Evolutionary conservation across 768 basidiomycete species (phyloP), one percentile per base, ranked within the genome.

Genomic region (Collybia nuda): DNA sequence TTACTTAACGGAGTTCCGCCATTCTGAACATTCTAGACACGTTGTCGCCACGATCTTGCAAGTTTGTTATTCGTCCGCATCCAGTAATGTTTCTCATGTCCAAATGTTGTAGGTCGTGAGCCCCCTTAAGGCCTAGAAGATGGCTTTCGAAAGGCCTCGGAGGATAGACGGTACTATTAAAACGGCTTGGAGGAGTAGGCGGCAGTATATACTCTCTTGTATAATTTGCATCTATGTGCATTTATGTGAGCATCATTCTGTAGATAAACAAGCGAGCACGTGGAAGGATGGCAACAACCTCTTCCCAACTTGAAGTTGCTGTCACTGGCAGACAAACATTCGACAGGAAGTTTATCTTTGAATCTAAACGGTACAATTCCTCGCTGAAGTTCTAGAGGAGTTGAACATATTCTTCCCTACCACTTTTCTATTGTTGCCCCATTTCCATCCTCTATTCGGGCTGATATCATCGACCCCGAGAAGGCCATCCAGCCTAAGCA

Each of bases 1-100:
- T 48, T 95, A 95, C 64, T 76, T 95, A 40, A 86, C 87, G 2
- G 93, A 96, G 66, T 93, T 94, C 66, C 75, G 92, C 53, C 81
- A 86, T 57, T 57, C 68, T 51, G 64, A 85, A 12, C 90, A 92
- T 63, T 71, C 78, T 9, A 73, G 92, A 49, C 76, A 71, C 22
- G 68, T 94, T 38, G 90, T 94, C 32, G 91, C 91, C 14, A 93
- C 92, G 9, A 83, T 93, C 49, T 60, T 93, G 88, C 89, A 62
- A 66, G 84, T 63, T 23, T 35, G 8, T 21, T 11, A 46, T 40
- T 32, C 18, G 2, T 18, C 15, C 23, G 12, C 17, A 2, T 32
- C 32, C 14, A 32, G 24, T 26, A 48, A 32, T 32, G 14, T 32
- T 4, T 14, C 14, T 32, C 3, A 11, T 32, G 14, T 32, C 9